Percentiles rank a stretch among this genome's conserved stretches.
Evolutionary conservation across 2,329 filamentous ascomycete species (phyloP).

Genomic region (Paradendryphiella salina): DNA sequence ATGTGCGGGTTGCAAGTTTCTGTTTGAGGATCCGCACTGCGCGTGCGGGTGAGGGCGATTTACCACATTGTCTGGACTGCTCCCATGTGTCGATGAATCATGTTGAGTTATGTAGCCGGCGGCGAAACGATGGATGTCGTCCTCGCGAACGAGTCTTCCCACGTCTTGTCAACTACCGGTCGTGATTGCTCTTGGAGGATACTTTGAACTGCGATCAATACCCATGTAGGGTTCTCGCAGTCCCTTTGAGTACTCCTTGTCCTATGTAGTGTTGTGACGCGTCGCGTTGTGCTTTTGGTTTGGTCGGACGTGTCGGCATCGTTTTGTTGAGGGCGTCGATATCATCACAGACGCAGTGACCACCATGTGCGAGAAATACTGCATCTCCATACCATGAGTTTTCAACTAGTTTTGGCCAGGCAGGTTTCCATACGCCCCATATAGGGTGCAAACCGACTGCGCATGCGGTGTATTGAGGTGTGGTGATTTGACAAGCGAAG

Average conservation of each 20-base stretch:
- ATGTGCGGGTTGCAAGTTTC: slow-evolving; percentile 22
- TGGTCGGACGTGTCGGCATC: neutral
- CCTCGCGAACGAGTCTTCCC: slow-evolving; percentile 23
- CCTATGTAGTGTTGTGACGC: neutral
- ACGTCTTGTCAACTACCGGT: slow-evolving; percentile 18
- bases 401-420: neutral
- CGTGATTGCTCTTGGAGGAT: slow-evolving; percentile 28
- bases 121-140: slow-evolving; percentile 20
- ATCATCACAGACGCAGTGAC: neutral
- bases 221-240: slow-evolving; percentile 31
- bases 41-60: neutral
- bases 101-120: slow-evolving; percentile 18
- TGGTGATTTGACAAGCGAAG: slow-evolving; percentile 24
- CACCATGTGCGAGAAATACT: neutral
- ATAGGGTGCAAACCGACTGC: neutral
- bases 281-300: neutral
- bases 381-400: neutral
- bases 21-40: slow-evolving; percentile 18
- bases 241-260: slow-evolving; percentile 36
- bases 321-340: neutral
- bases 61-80: neutral
- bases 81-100: slow-evolving; percentile 16
- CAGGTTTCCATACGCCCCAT: neutral
- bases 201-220: slow-evolving; percentile 39
- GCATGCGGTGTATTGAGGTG: neutral